Evolutionary conservation across 805 yeast species (phyloP).

Genomic region (Ogataea paraovalis): DNA sequence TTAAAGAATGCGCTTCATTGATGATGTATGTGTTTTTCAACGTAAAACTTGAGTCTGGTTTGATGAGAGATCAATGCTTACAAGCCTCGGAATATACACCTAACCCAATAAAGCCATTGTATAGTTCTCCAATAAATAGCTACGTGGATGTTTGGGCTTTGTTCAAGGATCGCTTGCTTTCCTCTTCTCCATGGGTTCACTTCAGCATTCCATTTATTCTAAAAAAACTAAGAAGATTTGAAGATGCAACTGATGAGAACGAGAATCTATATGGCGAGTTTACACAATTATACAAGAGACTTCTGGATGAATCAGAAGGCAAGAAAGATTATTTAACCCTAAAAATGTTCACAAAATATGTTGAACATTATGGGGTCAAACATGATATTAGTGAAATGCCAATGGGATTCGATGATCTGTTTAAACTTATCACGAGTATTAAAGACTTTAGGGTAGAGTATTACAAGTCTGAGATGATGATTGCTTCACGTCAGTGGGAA

Average conservation of each 20-base stretch:
- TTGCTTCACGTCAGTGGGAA: conserved; percentile 64
- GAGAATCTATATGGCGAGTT: conserved; percentile 27
- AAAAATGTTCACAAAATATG: conserved; percentile 15
- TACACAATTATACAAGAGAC: conserved; percentile 17
- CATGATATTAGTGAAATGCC: conserved; percentile 31
- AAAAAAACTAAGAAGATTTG: conserved; percentile 18
- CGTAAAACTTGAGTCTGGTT: conserved; percentile 71
- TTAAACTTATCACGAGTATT: conserved; percentile 35
- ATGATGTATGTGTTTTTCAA: conserved; percentile 77
- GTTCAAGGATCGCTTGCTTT: conserved; percentile 53
- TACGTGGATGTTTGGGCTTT: conserved; percentile 28
- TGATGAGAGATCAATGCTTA: conserved; percentile 67
- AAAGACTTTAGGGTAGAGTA: conserved; percentile 26
- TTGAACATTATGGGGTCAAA: conserved; percentile 16
- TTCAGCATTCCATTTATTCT: conserved; percentile 57
- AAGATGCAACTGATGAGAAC: conserved; percentile 27
- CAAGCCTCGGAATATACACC: conserved; percentile 37
- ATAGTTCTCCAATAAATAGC: conserved; percentile 17
- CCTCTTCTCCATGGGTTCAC: conserved; percentile 81
- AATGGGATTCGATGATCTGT: conserved; percentile 32
- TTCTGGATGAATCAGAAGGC: conserved; percentile 17
- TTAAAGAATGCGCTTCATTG: conserved; percentile 78
- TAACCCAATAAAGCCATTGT: conserved; percentile 14
- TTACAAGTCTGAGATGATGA: conserved; percentile 27
- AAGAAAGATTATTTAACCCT: conserved; percentile 17